A percentile compares a stretch with the other conserved stretches of the same genome.
These are phyloP conservation scores for Carex arenaria DNA, from an alignment of 202 grass and related monocot species.

Conservation along the genomic window DNA sequence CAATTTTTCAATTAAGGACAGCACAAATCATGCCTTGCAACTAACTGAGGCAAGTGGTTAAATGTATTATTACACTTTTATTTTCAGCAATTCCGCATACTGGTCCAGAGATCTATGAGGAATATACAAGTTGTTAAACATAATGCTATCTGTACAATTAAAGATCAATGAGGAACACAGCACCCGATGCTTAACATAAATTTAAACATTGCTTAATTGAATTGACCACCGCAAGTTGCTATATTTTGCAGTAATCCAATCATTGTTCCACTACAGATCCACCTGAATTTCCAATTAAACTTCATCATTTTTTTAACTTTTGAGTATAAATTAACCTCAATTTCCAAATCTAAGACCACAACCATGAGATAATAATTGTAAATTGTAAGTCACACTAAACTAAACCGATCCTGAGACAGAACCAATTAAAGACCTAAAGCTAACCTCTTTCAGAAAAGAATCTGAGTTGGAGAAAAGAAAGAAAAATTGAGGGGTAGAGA, in stretches of 20 bases:
- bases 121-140: not conserved
- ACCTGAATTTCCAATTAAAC: not conserved
- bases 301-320: not conserved
- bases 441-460: not conserved
- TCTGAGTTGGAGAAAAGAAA: not conserved
- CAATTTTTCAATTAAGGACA: not conserved
- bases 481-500: not conserved
- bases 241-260: not conserved
- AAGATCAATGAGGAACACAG: not conserved
- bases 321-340: not conserved
- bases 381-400: not conserved
- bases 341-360: not conserved
- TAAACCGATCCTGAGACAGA: not conserved
- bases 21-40: not conserved
- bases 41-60: not conserved
- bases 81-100: not conserved
- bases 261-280: not conserved
- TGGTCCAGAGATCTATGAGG: not conserved
- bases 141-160: not conserved
- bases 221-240: not conserved
- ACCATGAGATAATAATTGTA: not conserved
- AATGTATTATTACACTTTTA: not conserved
- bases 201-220: not conserved
- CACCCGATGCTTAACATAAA: not conserved
- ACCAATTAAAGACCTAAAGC: not conserved